Evolutionary conservation across 2,329 filamentous ascomycete species (phyloP).

Genomic region (Hymenotorrendiella dingleyae): DNA sequence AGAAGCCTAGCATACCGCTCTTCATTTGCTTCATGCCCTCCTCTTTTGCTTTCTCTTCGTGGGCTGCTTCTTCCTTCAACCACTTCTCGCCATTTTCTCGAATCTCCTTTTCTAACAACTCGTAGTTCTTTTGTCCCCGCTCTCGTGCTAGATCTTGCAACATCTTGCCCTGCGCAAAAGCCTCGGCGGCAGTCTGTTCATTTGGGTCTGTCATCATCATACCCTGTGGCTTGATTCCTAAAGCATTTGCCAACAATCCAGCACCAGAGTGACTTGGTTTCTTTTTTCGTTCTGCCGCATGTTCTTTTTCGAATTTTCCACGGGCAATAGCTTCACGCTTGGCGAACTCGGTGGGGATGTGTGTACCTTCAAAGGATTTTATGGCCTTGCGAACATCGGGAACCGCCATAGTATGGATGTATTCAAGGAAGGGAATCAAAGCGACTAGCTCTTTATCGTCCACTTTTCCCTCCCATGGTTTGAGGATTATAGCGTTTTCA

Average conservation of each 20-base stretch:
- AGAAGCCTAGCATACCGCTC: constrained; percentile 59
- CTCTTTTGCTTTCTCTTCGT: constrained; percentile 40
- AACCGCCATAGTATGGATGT: constrained; percentile 89
- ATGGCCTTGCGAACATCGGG: constrained; percentile 80
- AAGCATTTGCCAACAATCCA: constrained; percentile 60
- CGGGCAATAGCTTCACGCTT: constrained; percentile 80
- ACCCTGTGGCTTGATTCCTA: constrained; percentile 70
- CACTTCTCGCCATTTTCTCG: constrained; percentile 90
- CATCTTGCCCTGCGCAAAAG: constrained; percentile 91
- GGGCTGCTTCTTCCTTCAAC: constrained; percentile 80
- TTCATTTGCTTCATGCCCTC: constrained; percentile 44
- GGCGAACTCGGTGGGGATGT: constrained; percentile 87
- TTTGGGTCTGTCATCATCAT: constrained; percentile 54
- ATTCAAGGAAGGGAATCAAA: constrained; percentile 94
- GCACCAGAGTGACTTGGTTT: constrained; percentile 55
- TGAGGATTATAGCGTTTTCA: constrained; percentile 90
- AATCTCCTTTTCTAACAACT: constrained; percentile 84
- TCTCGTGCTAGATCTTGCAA: constrained; percentile 90
- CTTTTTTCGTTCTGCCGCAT: constrained; percentile 63
- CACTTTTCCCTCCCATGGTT: constrained; percentile 81
- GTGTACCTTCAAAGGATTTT: constrained; percentile 80
- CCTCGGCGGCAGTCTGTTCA: constrained; percentile 66
- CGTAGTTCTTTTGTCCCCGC: constrained; percentile 83
- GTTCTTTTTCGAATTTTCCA: constrained; percentile 74
- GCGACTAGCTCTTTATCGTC: constrained; percentile 82